These are phyloP conservation scores for Blastobotrys illinoisensis DNA, from an alignment of 1,139 yeast genomes.

Conservation along the genomic window DNA sequence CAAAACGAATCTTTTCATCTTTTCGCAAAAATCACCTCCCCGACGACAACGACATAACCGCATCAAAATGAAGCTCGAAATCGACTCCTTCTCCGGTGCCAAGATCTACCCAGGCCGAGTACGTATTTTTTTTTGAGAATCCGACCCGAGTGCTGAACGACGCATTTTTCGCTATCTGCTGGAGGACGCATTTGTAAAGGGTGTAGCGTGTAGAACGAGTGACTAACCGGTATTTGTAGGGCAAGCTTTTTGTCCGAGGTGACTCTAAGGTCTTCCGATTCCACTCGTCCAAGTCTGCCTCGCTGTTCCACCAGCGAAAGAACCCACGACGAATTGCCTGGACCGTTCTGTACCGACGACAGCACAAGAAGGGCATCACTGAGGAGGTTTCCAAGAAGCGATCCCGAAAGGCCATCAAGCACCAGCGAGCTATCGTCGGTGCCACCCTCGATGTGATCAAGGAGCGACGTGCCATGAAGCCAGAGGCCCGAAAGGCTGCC, in stretches of 20 bases:
- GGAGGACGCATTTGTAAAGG: too few species aligned
- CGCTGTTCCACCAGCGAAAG: conserved; percentile 99
- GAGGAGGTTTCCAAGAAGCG: conserved; percentile 98
- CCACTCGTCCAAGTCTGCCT: conserved; percentile 96
- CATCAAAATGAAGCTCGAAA: conserved; percentile 89
- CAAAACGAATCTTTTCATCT: background rate
- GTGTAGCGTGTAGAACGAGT: too few species aligned
- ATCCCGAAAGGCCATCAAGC: conserved; percentile 94
- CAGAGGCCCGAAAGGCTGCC: conserved; percentile 97
- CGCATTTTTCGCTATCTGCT: background rate
- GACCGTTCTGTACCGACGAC: conserved; percentile 99
- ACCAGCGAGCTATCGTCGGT: conserved; percentile 99
- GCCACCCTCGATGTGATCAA: conserved; percentile 97
- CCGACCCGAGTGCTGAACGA: background rate
- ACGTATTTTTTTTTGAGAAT: conserved; percentile 14
- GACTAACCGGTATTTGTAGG: conserved; percentile 31
- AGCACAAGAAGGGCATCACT: conserved; percentile 99
- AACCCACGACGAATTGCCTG: conserved; percentile 99
- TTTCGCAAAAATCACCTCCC: conserved; percentile 4
- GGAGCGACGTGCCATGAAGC: conserved; percentile 95
- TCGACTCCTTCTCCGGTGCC: conserved; percentile 98
- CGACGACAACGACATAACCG: conserved; percentile 10
- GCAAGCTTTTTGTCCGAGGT: conserved; percentile 98
- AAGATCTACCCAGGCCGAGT: conserved; percentile 99
- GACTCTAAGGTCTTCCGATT: conserved; percentile 99